Evolutionary conservation across 192 early-diverging fungal genomes (phyloP), one percentile per base, ranked within the genome.

Genomic region (Coemansia sp.): DNA sequence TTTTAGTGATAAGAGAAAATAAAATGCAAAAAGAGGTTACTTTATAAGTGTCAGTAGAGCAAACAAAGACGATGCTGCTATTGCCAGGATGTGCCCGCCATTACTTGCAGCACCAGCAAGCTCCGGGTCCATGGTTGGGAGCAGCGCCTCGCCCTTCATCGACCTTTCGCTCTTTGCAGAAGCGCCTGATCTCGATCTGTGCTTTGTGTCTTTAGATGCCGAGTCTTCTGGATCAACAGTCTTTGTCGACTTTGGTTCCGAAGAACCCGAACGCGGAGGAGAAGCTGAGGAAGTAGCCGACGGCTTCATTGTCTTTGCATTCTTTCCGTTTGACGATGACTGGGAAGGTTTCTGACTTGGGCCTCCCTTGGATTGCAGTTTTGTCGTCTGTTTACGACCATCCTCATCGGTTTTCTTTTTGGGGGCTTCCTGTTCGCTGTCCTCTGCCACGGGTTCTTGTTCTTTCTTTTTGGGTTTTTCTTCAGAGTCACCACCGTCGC

Each of bases 81-180:
- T 8, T 37, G 58, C 58, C 39, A 57, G 18, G 5, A 55, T 59
- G 35, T 61, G 38, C 8, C 66, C 37, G 8, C 28, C 51, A 2
- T 9, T 6, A 6, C 34, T n/a, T 22, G 73, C n/a, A 1, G 78
- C 54, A 41, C 52, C 79, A 7, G 74, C 74, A 5, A 82, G 39
- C 39, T 76, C 79, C 0, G 79, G 79, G 53, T 82, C 79, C 79
- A 82, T 82, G 11, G 79, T 68, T 4, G 79, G 79, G 6, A 82
- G 68, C 68, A 82, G 52, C 34, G 71, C 79, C 18, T 76, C 71
- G 17, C 57, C 64, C 61, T 57, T 64, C 20, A 51, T 20, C 32
- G 56, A 61, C 41, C 33, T 65, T 64, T 71, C 52, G 39, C 39
- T 39, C 6, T 35, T 34, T 33, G 58, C 34, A 28, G 58, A 35